Evolutionary conservation across 139 green algal species (phyloP).

Genomic region (Penium margaritaceum): DNA sequence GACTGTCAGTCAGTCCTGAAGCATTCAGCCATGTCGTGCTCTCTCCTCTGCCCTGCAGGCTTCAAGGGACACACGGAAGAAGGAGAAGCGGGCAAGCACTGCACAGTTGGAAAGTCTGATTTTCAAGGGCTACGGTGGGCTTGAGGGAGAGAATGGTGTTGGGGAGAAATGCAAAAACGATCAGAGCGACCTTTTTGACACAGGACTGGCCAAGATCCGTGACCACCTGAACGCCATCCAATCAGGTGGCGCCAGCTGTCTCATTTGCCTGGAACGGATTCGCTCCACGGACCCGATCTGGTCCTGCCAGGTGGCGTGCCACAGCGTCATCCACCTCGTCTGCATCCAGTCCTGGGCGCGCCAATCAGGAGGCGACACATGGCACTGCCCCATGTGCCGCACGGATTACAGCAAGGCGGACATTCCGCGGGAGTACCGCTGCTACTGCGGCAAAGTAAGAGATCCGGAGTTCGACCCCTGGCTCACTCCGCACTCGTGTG

Average conservation of each 20-base stretch:
- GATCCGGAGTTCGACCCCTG: slow-evolving; percentile 33
- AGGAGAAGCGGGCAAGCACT: too few relatives aligned
- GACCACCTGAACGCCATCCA: slow-evolving; percentile 36
- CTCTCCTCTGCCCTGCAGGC: too few relatives aligned
- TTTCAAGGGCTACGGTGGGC: too few relatives aligned
- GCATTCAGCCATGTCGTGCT: too few relatives aligned
- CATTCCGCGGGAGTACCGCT: slow-evolving; percentile 34
- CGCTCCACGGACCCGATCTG: slow-evolving; percentile 22
- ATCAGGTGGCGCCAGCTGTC: slow-evolving; percentile 20
- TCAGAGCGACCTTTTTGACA: too few relatives aligned
- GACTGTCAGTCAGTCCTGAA: too few relatives aligned
- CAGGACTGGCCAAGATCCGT: slow-evolving; percentile 41
- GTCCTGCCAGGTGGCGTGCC: slow-evolving; percentile 19
- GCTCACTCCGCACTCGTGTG: slow-evolving; percentile 38
- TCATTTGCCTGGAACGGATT: slow-evolving; percentile 41
- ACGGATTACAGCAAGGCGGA: slow-evolving; percentile 21
- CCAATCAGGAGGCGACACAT: slow-evolving; percentile 1
- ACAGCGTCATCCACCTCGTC: slow-evolving; percentile 27
- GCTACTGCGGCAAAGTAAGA: slow-evolving; percentile 37
- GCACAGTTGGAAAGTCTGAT: too few relatives aligned
- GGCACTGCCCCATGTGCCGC: slow-evolving; percentile 47
- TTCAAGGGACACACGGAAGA: too few relatives aligned
- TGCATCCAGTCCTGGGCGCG: slow-evolving; percentile 43
- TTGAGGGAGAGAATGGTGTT: too few relatives aligned
- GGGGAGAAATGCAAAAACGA: too few relatives aligned